These are phyloP conservation scores for Tetrahymena elliotti DNA, from an alignment of 73 alveolate species.

Conservation along the genomic window DNA sequence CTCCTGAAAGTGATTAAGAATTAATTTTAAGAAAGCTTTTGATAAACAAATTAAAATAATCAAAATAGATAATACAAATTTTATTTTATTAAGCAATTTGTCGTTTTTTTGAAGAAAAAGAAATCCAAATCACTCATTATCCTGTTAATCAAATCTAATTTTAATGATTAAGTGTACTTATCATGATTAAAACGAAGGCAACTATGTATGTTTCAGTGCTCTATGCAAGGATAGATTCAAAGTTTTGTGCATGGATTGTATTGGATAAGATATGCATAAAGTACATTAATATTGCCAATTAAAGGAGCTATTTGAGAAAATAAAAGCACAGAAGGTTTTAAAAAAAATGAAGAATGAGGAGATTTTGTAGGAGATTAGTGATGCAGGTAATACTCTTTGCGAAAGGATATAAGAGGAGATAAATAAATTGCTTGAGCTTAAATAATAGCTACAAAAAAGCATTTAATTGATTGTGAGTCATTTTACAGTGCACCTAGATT, in stretches of 20 bases:
- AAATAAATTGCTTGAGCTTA: background rate
- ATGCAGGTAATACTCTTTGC: background rate
- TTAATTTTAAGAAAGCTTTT: background rate
- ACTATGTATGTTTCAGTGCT: background rate
- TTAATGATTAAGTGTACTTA: background rate
- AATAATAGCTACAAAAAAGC: background rate
- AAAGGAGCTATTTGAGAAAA: background rate
- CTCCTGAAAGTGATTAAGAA: background rate
- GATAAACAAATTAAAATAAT: background rate
- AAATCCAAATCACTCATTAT: background rate
- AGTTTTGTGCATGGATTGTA: background rate
- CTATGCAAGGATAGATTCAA: background rate
- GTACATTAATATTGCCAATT: background rate
- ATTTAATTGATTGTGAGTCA: background rate
- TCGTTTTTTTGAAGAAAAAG: background rate
- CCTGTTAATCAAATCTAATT: background rate
- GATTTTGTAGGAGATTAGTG: background rate
- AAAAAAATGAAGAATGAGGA: background rate
- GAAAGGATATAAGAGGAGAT: background rate
- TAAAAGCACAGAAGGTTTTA: background rate
- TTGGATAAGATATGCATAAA: background rate
- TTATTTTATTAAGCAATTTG: background rate
- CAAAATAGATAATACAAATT: background rate
- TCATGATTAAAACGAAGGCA: background rate
- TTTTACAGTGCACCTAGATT: background rate